Base-by-base conservation (phyloP, 192 early-diverging fungal genomes). In the Jimgerdemannia lactiflua region DNA sequence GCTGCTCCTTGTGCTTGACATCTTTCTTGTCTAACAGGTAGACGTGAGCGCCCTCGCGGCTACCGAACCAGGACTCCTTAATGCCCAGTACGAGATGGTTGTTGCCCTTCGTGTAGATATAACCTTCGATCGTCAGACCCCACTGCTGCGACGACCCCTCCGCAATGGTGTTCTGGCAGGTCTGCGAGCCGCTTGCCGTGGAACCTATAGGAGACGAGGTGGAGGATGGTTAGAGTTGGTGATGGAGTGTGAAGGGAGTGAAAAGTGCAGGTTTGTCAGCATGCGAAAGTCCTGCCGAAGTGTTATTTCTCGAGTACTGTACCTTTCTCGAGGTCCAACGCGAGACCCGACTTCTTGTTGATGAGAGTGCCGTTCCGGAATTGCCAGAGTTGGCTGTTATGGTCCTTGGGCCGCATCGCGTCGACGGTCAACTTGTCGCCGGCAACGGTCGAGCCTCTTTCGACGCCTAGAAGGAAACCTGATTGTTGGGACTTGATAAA, bases 71-170 rank as follows among this genome's bases (percentile, higher is more conserved):
- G 49, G 49, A 20, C 19, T 41, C 67, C 29, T 76, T 72, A 41
- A 79, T 83, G 74, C 79, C 81, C 40, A 83, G 67, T 3, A 79
- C 78, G 17, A 83, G 70, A 59, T 76, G 76, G 4, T 75, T 75
- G 18, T 79, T 74, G 65, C 70, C 68, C 19, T 74, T 73, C 11
- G 81, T 77, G 49, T 83, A 83, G 39, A 83, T 71, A 44, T 79
- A 74, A 6, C 78, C 78, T 70, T 83, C 81, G 14, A 59, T 59
- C 0, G 78, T 71, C 44, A 79, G 79, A 65, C 66, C 77, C 81
- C 81, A 83, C 59, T 71, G 41, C 64, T 83, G 81, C 49, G 79
- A 77, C 3, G 79, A 64, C 8, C 72, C 69, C 18, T 74, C 75
- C 39, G 79, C 75, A 29, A 29, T 29, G 4, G 75, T 3, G 63